Conservation (phyloP, 2,329 filamentous ascomycete species). For the Talaromyces sp. region DNA sequence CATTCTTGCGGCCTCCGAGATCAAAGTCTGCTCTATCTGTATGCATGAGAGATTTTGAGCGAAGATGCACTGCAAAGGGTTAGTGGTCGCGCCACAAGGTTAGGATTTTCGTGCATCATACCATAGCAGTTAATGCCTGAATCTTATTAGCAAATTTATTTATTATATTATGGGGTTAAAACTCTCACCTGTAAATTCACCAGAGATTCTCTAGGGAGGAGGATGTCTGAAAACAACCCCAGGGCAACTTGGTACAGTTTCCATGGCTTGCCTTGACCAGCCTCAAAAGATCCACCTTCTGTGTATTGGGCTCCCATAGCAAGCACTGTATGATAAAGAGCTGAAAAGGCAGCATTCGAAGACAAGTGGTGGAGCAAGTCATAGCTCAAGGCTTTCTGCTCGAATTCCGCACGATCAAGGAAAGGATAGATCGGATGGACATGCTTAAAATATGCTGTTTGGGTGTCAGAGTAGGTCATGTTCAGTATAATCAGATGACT, state of each 20-base stretch:
- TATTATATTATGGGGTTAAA: background rate
- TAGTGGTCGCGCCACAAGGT: background rate
- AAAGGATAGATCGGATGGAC: slow-evolving; percentile 45
- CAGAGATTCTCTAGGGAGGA: slow-evolving; percentile 26
- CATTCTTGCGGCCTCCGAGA: slow-evolving; percentile 38
- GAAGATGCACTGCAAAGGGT: slow-evolving; percentile 35
- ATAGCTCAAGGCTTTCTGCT: slow-evolving; percentile 31
- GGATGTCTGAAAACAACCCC: slow-evolving; percentile 36
- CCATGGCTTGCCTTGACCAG: slow-evolving; percentile 42
- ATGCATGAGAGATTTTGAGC: slow-evolving; percentile 36
- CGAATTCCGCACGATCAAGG: slow-evolving; percentile 39
- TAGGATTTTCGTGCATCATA: slow-evolving; percentile 15
- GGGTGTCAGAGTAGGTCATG: slow-evolving; percentile 1
- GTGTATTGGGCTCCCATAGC: slow-evolving; percentile 42
- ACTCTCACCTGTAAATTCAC: slow-evolving; percentile 18
- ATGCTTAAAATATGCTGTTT: slow-evolving; percentile 41
- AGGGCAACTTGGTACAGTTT: slow-evolving; percentile 41
- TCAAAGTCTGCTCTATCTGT: slow-evolving; percentile 34
- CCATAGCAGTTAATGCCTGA: slow-evolving; percentile 20
- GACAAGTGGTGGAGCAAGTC: slow-evolving; percentile 29
- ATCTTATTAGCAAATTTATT: background rate
- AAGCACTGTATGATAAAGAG: slow-evolving; percentile 41
- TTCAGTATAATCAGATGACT: background rate
- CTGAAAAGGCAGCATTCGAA: slow-evolving; percentile 31
- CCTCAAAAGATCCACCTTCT: slow-evolving; percentile 40